Percentiles rank a stretch among this genome's conserved stretches.
phyloP scores from a whole-genome alignment of 192 early-diverging fungal genomes.

The Allomyces macrogynus region DNA sequence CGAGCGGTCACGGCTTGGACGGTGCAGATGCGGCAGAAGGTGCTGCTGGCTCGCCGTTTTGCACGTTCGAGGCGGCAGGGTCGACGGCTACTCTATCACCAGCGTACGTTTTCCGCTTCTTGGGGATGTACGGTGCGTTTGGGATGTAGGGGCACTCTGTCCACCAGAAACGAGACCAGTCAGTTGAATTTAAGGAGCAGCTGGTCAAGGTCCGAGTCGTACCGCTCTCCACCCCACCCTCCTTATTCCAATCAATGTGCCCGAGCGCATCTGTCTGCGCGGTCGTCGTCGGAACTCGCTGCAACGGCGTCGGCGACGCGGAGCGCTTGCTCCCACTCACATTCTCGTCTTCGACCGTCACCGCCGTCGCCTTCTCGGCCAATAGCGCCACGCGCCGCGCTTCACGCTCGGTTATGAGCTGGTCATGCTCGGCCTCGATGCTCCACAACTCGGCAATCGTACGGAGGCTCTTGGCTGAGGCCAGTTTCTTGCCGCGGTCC shows the following conservation, averaged over 20 bases:
- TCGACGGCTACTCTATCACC: too few species aligned
- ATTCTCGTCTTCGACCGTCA: too few species aligned
- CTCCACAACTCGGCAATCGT: neutral
- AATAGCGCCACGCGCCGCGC: neutral
- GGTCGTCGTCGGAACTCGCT: too few species aligned
- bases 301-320: too few species aligned
- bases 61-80: too few species aligned
- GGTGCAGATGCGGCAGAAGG: too few species aligned
- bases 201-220: too few species aligned
- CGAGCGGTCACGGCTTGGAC: too few species aligned
- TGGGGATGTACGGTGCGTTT: neutral
- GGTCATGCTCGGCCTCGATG: neutral
- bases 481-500: slow-evolving; percentile 19
- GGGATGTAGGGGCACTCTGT: neutral
- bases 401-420: neutral
- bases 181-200: too few species aligned
- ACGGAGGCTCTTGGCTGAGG: slow-evolving; percentile 18
- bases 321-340: too few species aligned
- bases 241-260: neutral
- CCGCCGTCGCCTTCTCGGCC: neutral
- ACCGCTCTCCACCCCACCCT: neutral
- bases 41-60: too few species aligned
- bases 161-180: too few species aligned
- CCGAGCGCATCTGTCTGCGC: neutral
- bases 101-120: neutral